Evolutionary conservation across 306 rosid species (phyloP), one percentile per base, ranked within the genome.

Genomic region (Citrullus amarus): DNA sequence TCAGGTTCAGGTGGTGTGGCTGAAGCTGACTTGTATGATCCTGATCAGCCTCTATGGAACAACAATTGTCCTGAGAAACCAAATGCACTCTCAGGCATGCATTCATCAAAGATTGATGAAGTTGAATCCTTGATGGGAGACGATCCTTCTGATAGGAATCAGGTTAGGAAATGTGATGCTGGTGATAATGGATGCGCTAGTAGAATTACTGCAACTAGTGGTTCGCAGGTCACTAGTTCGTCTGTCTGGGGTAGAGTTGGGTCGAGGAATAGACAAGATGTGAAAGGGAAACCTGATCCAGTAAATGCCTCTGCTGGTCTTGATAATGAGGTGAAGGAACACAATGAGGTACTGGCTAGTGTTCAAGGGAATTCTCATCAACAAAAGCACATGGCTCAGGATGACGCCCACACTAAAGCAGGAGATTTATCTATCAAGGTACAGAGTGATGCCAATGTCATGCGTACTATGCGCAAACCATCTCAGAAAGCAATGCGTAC

Each of bases 11-110:
- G 81, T 84, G 81, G 83, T 81, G 82, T 86, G 28, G 86, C 86
- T 79, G 98, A 88, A 82, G 89, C 97, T 70, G 99, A 96, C 86
- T 85, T 93, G 78, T 96, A 96, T 79, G 99, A 96, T 88, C 99
- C 99, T 62, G 99, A 96, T 84, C 99, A 96, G 87, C 99, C 99
- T 22, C 86, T 96, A 83, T 96, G 99, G 99, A 96, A 90, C 84
- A 90, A 92, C 86, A 85, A 81, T 81, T 80, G 90, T 80, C 50
- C 84, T 51, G 88, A 88, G 84, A 83, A 82, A 76, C 84, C 97
- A 84, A 90, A 83, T 87, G 82, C 88, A 9, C 92, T 85, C 73
- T 79, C 90, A 56, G 82, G 63, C 57, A 73, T 90, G 81, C 90
- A 85, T 75, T 87, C 98, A 84, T 80, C 95, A 57, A 91, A 90